These are phyloP conservation scores for Zymoseptoria pseudotritici DNA, from an alignment of 2,329 filamentous ascomycete genomes.

Conservation along the genomic window DNA sequence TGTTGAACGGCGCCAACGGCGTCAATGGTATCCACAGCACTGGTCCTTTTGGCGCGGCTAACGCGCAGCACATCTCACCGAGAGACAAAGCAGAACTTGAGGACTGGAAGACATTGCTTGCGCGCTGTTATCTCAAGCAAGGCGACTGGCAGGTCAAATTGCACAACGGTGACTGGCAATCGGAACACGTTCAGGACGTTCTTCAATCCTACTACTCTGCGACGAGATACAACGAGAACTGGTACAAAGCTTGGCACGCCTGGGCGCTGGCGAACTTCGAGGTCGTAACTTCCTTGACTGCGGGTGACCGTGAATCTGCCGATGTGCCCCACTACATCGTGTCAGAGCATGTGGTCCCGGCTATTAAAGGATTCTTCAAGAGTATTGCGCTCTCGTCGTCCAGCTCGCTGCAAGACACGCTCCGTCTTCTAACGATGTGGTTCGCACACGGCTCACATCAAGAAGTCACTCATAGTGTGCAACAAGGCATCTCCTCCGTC, in stretches of 20 bases:
- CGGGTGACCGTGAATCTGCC: constrained; percentile 53
- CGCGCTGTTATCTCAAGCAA: constrained; percentile 92
- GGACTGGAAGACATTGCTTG: constrained; percentile 63
- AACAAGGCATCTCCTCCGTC: constrained; percentile 82
- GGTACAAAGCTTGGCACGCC: constrained; percentile 99
- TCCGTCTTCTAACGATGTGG: constrained; percentile 89
- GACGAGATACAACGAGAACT: constrained; percentile 86
- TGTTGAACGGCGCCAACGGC: constrained; percentile 32
- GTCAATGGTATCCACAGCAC: constrained; percentile 36
- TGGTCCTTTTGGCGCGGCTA: constrained; percentile 24
- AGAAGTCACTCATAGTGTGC: constrained; percentile 82
- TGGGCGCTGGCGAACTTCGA: constrained; percentile 99
- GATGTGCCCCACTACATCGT: constrained; percentile 60
- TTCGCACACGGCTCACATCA: constrained; percentile 84
- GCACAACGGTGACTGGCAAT: constrained; percentile 82
- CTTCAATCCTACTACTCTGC: constrained; percentile 85
- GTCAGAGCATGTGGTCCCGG: constrained; percentile 84
- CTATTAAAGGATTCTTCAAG: constrained; percentile 92
- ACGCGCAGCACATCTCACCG: constrained; percentile 28
- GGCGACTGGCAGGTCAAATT: constrained; percentile 90
- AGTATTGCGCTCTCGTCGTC: constrained; percentile 87
- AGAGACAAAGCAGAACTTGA: constrained; percentile 39
- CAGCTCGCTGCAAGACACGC: constrained; percentile 90
- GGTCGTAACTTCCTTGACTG: constrained; percentile 76
- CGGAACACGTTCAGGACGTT: constrained; percentile 79